Percentiles rank a stretch among this genome's conserved stretches.
These are phyloP conservation scores for Leucocoprinus sp. DNA, from an alignment of 768 basidiomycete genomes.

Conservation along the genomic window DNA sequence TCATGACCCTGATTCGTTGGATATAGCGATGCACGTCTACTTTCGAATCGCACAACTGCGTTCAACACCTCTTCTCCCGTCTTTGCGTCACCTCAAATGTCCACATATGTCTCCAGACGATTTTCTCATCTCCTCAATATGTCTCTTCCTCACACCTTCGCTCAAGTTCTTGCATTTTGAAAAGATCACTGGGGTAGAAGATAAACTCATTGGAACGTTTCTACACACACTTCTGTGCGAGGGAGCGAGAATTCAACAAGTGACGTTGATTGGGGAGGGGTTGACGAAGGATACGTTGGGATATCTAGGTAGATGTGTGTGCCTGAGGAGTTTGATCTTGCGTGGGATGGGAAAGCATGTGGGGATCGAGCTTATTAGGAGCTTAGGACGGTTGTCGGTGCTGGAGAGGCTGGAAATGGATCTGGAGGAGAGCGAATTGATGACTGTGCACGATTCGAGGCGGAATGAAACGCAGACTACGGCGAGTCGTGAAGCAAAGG, in stretches of 20 bases:
- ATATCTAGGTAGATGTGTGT: constrained; percentile 16
- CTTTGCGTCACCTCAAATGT: constrained; percentile 21
- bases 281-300: constrained; percentile 21
- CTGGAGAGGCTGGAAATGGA: constrained; percentile 21
- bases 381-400: constrained; percentile 18
- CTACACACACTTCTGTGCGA: constrained; percentile 21
- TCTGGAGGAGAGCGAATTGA: constrained; percentile 14
- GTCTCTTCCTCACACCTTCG: constrained; percentile 24
- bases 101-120: constrained; percentile 22
- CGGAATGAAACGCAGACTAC: too few species aligned
- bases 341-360: constrained; percentile 21
- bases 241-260: constrained; percentile 19
- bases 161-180: constrained; percentile 21
- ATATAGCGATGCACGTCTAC: constrained; percentile 28
- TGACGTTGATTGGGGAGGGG: constrained; percentile 19
- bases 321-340: constrained; percentile 18
- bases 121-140: constrained; percentile 26
- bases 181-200: constrained; percentile 23
- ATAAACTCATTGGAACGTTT: constrained; percentile 25
- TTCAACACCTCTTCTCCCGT: constrained; percentile 20
- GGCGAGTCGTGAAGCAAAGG: constrained; percentile 10
- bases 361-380: constrained; percentile 17
- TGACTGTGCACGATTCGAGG: constrained; percentile 9
- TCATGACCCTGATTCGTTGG: constrained; percentile 21
- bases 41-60: constrained; percentile 25